Conservation (phyloP, 768 basidiomycete genomes). For the Panellus pusillus region DNA sequence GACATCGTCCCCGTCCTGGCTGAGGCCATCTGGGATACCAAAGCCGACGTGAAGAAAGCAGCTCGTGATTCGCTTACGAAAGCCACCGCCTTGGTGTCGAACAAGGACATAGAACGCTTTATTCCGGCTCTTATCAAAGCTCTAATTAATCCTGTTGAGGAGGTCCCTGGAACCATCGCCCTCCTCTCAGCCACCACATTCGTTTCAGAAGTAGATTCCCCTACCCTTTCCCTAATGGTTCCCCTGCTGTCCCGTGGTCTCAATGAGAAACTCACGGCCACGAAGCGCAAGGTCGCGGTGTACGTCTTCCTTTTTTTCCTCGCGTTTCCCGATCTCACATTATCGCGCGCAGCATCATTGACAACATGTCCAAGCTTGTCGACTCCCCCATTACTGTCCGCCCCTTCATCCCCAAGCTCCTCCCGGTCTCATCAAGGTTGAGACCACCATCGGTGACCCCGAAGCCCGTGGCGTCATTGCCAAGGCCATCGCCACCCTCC, state of each 20-base stretch:
- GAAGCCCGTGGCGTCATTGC: constrained; percentile 93
- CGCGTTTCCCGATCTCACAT: constrained; percentile 20
- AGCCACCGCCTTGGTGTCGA: constrained; percentile 90
- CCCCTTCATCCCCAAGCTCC: constrained; percentile 93
- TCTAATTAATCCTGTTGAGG: constrained; percentile 98
- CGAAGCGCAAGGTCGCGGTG: constrained; percentile 98
- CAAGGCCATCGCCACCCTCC: constrained; percentile 93
- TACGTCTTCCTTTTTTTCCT: constrained; percentile 41
- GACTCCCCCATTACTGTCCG: constrained; percentile 93
- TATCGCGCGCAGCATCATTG: constrained; percentile 67
- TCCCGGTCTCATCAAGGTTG: constrained; percentile 94
- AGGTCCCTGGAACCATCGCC: constrained; percentile 92
- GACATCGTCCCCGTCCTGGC: constrained; percentile 93
- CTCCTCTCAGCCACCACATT: constrained; percentile 98
- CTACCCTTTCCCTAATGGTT: constrained; percentile 97
- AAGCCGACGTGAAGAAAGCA: constrained; percentile 98
- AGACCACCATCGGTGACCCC: constrained; percentile 93
- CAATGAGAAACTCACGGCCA: constrained; percentile 90
- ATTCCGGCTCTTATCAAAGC: constrained; percentile 98
- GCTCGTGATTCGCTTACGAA: constrained; percentile 93
- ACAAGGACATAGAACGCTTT: constrained; percentile 98
- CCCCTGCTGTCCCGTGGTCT: constrained; percentile 94
- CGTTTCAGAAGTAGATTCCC: constrained; percentile 98
- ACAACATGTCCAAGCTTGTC: constrained; percentile 99
- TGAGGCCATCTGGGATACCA: constrained; percentile 98